Base-by-base conservation (phyloP, 371 early-diverging fungal genomes). In the Rhizomucor miehei region DNA sequence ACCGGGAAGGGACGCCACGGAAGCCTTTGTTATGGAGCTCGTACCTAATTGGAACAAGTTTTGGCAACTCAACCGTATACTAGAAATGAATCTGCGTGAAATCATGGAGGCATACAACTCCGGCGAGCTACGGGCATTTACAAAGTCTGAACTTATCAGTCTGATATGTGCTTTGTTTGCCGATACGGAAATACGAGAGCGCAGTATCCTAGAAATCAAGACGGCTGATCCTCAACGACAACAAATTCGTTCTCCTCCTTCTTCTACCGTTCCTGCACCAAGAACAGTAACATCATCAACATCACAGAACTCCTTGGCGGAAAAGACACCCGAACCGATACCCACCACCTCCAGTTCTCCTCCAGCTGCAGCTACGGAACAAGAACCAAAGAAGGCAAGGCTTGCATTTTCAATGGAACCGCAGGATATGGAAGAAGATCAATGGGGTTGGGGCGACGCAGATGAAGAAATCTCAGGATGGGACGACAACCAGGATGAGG, bases 101-200 rank as follows among this genome's bases (percentile, higher is more conserved):
- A 88, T 90, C 48, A 85, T 87, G 85, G 77, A 73, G 4, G 55
- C 71, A 6, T 86, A 78, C 50, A 66, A 81, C 29, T 73, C 67
- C 1, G 80, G 81, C 14, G 70, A 78, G 24, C 61, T 88, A 24
- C 67, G 63, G 36, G 79, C 73, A 71, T 87, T 89, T 66, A 59
- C 64, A n/a, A 74, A 67, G 20, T 52, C 57, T 4, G 89, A 88
- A 58, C 60, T 90, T 37, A 60, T 71, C 11, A 55, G 72, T 4
- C 65, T 90, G 6, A 56, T 88, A 0, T 80, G 82, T 58, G 81
- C 88, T 0, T 55, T 90, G 35, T 90, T 90, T 73, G 82, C 89
- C 6, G 88, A 89, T 51, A 86, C 88, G 10, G 79, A 82, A 9
- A 62, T 86, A 21, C 72, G 90, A 34, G 71, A 73, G 21, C 59